Conservation (phyloP, 1,284 basidiomycete genomes). For the Papiliotrema nemorosa region DNA sequence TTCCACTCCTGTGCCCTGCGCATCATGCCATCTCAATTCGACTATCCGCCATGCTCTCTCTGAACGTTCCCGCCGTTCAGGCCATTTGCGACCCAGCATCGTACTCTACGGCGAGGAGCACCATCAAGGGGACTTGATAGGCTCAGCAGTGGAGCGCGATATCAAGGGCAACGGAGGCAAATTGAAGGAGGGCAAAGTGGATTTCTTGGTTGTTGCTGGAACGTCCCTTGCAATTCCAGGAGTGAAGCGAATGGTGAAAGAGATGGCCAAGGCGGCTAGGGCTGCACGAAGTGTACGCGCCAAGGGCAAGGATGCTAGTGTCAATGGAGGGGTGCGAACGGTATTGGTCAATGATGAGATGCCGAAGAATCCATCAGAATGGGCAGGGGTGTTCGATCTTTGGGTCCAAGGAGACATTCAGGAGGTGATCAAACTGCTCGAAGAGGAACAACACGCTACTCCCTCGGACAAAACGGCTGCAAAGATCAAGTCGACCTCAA, state of each 20-base stretch:
- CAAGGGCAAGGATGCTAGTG: slow-evolving; percentile 6
- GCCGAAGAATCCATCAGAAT: slow-evolving; percentile 69
- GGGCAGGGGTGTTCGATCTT: slow-evolving; percentile 86
- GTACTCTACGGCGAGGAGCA: slow-evolving; percentile 89
- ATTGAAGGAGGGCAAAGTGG: slow-evolving; percentile 47
- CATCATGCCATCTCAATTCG: slow-evolving; percentile 69
- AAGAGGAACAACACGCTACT: neutral
- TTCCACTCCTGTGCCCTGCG: slow-evolving; percentile 65
- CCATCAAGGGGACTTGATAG: slow-evolving; percentile 81
- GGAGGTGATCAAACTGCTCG: slow-evolving; percentile 55
- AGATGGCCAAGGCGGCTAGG: slow-evolving; percentile 75
- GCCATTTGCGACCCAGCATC: slow-evolving; percentile 77
- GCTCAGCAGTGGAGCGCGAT: slow-evolving; percentile 70
- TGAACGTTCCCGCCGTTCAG: slow-evolving; percentile 76
- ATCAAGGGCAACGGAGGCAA: slow-evolving; percentile 58
- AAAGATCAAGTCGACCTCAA: too few species aligned
- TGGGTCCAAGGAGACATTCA: slow-evolving; percentile 91
- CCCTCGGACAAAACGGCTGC: too few species aligned
- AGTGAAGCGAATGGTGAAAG: slow-evolving; percentile 86
- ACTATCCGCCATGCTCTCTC: slow-evolving; percentile 67
- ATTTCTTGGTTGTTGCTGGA: slow-evolving; percentile 84
- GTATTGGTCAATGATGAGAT: slow-evolving; percentile 88
- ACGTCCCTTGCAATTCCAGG: slow-evolving; percentile 87
- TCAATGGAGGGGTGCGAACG: slow-evolving; percentile 58
- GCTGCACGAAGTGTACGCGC: neutral